phyloP scores from a whole-genome alignment of 75 land plant genomes.

The Ceratopteris richardii region DNA sequence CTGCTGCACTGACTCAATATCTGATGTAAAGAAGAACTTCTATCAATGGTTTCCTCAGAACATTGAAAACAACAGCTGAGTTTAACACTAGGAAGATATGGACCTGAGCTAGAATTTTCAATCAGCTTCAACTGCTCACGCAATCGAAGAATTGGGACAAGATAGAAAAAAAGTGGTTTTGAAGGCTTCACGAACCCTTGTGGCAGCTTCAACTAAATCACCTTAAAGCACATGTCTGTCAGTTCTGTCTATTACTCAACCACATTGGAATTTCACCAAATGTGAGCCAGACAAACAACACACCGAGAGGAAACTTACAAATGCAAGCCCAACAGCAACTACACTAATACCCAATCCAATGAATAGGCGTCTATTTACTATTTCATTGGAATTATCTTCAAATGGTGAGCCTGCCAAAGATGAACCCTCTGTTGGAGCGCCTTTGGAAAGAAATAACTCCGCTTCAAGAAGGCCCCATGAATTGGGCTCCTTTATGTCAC shows the following conservation, averaged over 20 bases:
- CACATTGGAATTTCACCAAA: not conserved
- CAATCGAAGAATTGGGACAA: slow-evolving; percentile 29
- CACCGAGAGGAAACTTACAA: slow-evolving; percentile 19
- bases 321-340: slow-evolving; percentile 26
- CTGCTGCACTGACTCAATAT: slow-evolving; percentile 18
- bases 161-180: slow-evolving; percentile 36
- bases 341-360: slow-evolving; percentile 33
- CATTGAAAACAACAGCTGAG: not conserved
- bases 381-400: slow-evolving; percentile 21
- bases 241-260: not conserved
- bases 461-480: slow-evolving; percentile 46
- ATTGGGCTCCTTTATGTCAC: slow-evolving; percentile 24
- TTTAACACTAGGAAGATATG: not conserved
- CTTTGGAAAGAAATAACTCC: slow-evolving; percentile 34
- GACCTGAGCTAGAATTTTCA: slow-evolving; percentile 34
- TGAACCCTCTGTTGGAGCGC: slow-evolving; percentile 33
- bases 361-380: slow-evolving; percentile 26
- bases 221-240: not conserved
- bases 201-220: slow-evolving; percentile 33
- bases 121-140: slow-evolving; percentile 27
- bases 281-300: not conserved
- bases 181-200: slow-evolving; percentile 29
- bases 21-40: slow-evolving; percentile 16
- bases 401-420: slow-evolving; percentile 16
- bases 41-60: not conserved